Evolutionary conservation across 225 moss, liverwort and hornwort species (phyloP), one percentile per base, ranked within the genome.

Genomic region (Bryum argenteum): DNA sequence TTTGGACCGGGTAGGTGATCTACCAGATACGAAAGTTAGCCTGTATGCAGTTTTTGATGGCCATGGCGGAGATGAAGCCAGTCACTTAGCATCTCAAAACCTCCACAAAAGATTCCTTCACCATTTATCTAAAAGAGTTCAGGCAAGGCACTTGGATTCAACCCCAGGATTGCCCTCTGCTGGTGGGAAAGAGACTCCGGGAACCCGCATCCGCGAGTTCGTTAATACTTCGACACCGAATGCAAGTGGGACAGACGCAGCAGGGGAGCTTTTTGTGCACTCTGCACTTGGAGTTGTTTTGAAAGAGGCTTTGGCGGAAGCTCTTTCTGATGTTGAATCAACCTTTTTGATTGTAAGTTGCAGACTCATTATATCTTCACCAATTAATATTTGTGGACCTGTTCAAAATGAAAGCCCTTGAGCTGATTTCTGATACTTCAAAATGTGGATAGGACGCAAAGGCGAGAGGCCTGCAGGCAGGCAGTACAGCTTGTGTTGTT

Each of bases 31-130:
- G 69, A 82, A 71, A 74, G 72, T 93, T 26, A 83, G 83, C 69
- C 56, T 93, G 54, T 89, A 89, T 65, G 93, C 90, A 56, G 85
- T 93, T 61, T 93, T 93, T 82, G 93, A 93, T 84, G 93, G 93
- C 60, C 93, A 93, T 74, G 80, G 87, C 50, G 93, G 93, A 15
- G 81, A 85, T 66, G 90, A 90, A 83, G 93, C 89, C 61, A 93
- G 93, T 83, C 77, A 89, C 52, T 54, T 93, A 58, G 87, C 93
- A 58, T 87, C 90, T 61, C 77, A 78, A 66, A 79, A 56, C 73
- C 88, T 93, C 20, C 79, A 87, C 65, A 79, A 75, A 67, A 71
- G 79, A 58, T 88, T 93, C 61, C 65, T 87, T 15, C 61, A 83
- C 74, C 90, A 90, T 71, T 76, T 90, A 65, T 77, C 75, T 22